Percentiles rank a stretch among this genome's conserved stretches.
Conservation (phyloP, 306 rosid species). For the Malus sylvestris region DNA sequence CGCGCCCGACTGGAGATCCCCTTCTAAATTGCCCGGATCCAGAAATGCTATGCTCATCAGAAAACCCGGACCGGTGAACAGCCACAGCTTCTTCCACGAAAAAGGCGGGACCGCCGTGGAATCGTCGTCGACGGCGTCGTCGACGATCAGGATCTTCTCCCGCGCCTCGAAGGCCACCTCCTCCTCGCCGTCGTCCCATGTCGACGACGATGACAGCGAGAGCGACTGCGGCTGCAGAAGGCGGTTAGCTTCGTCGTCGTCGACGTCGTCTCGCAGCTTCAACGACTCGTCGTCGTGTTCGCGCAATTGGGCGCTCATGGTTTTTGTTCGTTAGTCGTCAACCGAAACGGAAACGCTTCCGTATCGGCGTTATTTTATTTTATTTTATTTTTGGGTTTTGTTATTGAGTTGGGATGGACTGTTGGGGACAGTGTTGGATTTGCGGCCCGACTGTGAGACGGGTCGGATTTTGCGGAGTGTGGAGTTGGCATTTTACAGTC, state of each 20-base stretch:
- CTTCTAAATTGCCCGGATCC: constrained; percentile 91
- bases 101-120: constrained; percentile 38
- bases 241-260: constrained; percentile 53
- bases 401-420: not conserved
- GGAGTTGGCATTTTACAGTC: not conserved
- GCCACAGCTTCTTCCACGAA: constrained; percentile 81
- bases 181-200: constrained; percentile 18
- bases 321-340: not conserved
- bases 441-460: not conserved
- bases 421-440: not conserved
- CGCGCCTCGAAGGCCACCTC: constrained; percentile 66
- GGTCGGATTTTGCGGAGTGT: not conserved
- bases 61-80: constrained; percentile 81
- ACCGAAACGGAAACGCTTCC: not conserved
- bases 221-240: constrained; percentile 21
- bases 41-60: constrained; percentile 85
- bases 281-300: constrained; percentile 11
- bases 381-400: not conserved
- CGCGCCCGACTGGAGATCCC: constrained; percentile 87
- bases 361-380: not conserved
- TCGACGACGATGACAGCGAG: not conserved
- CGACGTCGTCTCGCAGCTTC: constrained; percentile 11
- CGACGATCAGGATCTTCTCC: constrained; percentile 59
- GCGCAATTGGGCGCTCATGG: constrained; percentile 39
- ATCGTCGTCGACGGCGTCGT: constrained; percentile 13